These are phyloP conservation scores for Amanita pseudoporphyria DNA, from an alignment of 768 basidiomycete species.

Conservation along the genomic window DNA sequence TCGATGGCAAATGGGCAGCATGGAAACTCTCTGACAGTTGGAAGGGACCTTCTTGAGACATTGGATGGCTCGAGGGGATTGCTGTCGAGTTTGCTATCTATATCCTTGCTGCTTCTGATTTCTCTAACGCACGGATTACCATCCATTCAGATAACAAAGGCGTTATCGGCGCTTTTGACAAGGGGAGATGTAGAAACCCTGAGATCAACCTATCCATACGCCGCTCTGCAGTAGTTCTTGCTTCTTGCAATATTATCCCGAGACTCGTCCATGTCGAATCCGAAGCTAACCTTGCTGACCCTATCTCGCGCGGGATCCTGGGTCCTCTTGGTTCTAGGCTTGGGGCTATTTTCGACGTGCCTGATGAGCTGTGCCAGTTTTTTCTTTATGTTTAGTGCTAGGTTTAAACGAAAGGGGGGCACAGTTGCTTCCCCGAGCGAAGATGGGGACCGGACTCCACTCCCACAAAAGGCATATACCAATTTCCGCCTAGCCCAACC, in stretches of 20 bases:
- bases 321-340: slow-evolving; percentile 6
- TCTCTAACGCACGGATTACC: slow-evolving; percentile 11
- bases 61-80: slow-evolving; percentile 19
- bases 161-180: slow-evolving; percentile 21
- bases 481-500: background rate
- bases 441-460: background rate
- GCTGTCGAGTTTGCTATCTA: slow-evolving; percentile 9
- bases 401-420: slow-evolving; percentile 6
- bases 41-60: slow-evolving; percentile 14
- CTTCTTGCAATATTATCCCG: slow-evolving; percentile 10
- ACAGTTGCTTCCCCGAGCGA: slow-evolving; percentile 3
- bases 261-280: slow-evolving; percentile 17
- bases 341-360: slow-evolving; percentile 8
- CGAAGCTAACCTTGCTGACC: slow-evolving; percentile 19
- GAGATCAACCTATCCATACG: slow-evolving; percentile 21
- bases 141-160: slow-evolving; percentile 23
- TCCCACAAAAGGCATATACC: slow-evolving; percentile 7
- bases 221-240: slow-evolving; percentile 8
- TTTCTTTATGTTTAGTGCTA: slow-evolving; percentile 11
- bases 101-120: background rate
- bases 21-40: slow-evolving; percentile 12
- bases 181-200: slow-evolving; percentile 21
- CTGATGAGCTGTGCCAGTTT: slow-evolving; percentile 8
- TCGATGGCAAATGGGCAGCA: slow-evolving; percentile 19
- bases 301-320: slow-evolving; percentile 19